Evolutionary conservation across 1,284 basidiomycete species (phyloP).

Genomic region (Austroboletus niveus): DNA sequence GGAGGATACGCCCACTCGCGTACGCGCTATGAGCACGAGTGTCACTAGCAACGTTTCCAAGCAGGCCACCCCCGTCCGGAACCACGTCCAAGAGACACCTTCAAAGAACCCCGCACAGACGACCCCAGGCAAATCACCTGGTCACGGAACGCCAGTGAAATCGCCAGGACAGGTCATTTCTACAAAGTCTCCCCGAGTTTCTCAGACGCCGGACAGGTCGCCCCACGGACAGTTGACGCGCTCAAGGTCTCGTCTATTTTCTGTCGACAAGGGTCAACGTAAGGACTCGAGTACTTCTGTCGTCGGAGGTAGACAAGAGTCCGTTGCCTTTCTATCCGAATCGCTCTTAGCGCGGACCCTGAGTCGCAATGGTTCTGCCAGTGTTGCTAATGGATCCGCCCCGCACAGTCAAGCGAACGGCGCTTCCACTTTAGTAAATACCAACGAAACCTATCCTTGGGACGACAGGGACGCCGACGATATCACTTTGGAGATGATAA

Average conservation of each 20-base stretch:
- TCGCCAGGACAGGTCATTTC: slow-evolving; percentile 17
- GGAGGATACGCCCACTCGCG: slow-evolving; percentile 17
- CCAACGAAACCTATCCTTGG: slow-evolving; percentile 25
- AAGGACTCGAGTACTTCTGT: slow-evolving; percentile 26
- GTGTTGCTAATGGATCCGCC: slow-evolving; percentile 20
- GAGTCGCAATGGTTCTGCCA: slow-evolving; percentile 14
- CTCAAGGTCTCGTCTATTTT: slow-evolving; percentile 17
- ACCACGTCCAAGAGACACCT: slow-evolving; percentile 13
- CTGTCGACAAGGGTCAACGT: slow-evolving; percentile 20
- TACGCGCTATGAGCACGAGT: slow-evolving; percentile 22
- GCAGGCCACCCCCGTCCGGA: slow-evolving; percentile 15
- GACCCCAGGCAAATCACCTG: slow-evolving; percentile 20
- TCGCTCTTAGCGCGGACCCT: slow-evolving; percentile 22
- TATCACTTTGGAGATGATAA: slow-evolving; percentile 64
- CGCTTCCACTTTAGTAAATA: slow-evolving; percentile 20
- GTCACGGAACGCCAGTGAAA: slow-evolving; percentile 18
- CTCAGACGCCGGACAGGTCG: slow-evolving; percentile 19
- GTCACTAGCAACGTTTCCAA: slow-evolving; percentile 8
- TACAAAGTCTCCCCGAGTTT: slow-evolving; percentile 23
- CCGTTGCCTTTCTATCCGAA: slow-evolving; percentile 21
- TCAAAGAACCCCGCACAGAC: slow-evolving; percentile 15
- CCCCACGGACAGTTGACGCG: slow-evolving; percentile 18
- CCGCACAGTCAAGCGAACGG: slow-evolving; percentile 24
- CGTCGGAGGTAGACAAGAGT: slow-evolving; percentile 15
- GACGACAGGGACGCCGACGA: slow-evolving; percentile 34